These are phyloP conservation scores for Nakazawaea populi DNA, from an alignment of 805 yeast genomes.

Conservation along the genomic window DNA sequence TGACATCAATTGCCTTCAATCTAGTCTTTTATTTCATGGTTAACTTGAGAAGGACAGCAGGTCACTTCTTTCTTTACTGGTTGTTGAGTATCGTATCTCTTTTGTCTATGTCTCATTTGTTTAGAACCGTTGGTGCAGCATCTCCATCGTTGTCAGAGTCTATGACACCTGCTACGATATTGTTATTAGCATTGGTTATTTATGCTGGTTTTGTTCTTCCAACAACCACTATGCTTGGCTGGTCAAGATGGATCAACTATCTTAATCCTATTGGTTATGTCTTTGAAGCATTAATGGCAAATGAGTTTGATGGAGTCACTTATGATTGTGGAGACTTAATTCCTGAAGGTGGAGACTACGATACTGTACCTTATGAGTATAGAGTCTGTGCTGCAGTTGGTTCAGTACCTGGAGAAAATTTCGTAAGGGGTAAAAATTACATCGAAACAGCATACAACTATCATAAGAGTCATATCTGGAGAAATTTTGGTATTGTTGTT, in stretches of 20 bases:
- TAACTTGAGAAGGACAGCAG: slow-evolving; percentile 38
- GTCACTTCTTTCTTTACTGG: slow-evolving; percentile 46
- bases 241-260: slow-evolving; percentile 64
- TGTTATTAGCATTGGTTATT: slow-evolving; percentile 41
- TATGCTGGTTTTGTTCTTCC: slow-evolving; percentile 67
- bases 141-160: slow-evolving; percentile 35
- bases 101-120: slow-evolving; percentile 44
- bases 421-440: slow-evolving; percentile 58
- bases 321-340: slow-evolving; percentile 26
- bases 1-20: slow-evolving; percentile 37
- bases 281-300: slow-evolving; percentile 37
- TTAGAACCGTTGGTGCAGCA: slow-evolving; percentile 47
- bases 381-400: slow-evolving; percentile 54
- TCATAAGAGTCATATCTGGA: slow-evolving; percentile 32
- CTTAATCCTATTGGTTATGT: slow-evolving; percentile 52
- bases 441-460: slow-evolving; percentile 40
- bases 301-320: slow-evolving; percentile 21
- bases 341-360: slow-evolving; percentile 55
- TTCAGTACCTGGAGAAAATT: slow-evolving; percentile 34
- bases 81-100: slow-evolving; percentile 39
- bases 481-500: slow-evolving; percentile 25
- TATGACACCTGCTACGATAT: slow-evolving; percentile 36
- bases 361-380: slow-evolving; percentile 28
- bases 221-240: slow-evolving; percentile 51
- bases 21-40: slow-evolving; percentile 54